These are phyloP conservation scores for Epichloe gansuensis DNA, from an alignment of 2,329 filamentous ascomycete genomes.

Conservation along the genomic window DNA sequence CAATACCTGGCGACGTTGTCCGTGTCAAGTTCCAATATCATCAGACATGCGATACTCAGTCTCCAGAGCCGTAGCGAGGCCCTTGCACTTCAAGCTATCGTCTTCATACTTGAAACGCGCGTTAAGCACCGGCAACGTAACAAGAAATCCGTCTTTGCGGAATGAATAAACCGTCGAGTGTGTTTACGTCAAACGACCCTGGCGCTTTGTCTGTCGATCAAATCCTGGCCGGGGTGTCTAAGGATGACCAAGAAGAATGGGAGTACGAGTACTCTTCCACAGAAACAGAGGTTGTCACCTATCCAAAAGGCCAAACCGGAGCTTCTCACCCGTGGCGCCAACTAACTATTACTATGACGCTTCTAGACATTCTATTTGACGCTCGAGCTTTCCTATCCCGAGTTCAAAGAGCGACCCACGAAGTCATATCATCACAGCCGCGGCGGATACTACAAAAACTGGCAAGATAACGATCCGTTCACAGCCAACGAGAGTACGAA, in stretches of 20 bases:
- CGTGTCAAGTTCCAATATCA: too few species aligned
- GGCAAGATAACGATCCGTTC: constrained; percentile 18
- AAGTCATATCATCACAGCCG: constrained; percentile 25
- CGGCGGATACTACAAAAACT: constrained; percentile 36
- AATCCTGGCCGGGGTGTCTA: constrained; percentile 13
- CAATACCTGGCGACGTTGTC: too few species aligned
- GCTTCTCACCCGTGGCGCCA: neutral
- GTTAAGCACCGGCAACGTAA: neutral
- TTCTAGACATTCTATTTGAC: constrained; percentile 51
- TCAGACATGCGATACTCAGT: neutral
- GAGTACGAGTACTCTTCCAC: constrained; percentile 56
- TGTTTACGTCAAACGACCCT: constrained; percentile 10
- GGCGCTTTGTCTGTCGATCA: constrained; percentile 18
- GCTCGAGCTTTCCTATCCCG: constrained; percentile 48
- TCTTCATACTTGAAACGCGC: neutral
- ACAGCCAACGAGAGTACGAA: constrained; percentile 17
- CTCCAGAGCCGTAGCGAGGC: too few species aligned
- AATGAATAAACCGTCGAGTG: constrained; percentile 2
- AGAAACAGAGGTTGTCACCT: constrained; percentile 41
- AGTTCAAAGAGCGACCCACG: constrained; percentile 37
- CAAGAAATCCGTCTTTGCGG: neutral
- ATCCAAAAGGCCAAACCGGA: neutral
- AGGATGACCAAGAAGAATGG: constrained; percentile 46
- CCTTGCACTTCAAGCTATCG: neutral
- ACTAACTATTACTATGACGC: neutral